phyloP scores from a whole-genome alignment of 805 yeast species.

The Metschnikowia colocasiae region DNA sequence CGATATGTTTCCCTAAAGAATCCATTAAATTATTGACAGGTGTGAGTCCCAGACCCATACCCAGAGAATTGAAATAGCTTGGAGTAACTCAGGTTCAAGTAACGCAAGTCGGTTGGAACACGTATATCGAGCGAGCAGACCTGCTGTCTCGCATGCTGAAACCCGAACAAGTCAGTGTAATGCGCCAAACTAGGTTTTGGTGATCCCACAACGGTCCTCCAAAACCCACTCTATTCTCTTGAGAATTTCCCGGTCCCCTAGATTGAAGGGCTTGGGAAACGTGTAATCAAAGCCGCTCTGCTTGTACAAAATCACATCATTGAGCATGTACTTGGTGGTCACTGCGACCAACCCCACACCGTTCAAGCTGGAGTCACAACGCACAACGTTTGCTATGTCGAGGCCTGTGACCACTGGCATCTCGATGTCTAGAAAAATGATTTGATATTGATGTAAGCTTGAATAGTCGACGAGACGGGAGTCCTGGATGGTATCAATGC shows the following conservation, averaged over 20 bases:
- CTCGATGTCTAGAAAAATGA: conserved; percentile 42
- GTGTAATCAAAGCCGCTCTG: conserved; percentile 39
- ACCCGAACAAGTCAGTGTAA: not conserved
- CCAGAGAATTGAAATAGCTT: not conserved
- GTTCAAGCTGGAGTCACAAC: conserved; percentile 14
- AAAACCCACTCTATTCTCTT: conserved; percentile 20
- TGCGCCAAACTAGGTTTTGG: not conserved
- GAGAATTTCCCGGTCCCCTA: conserved; percentile 18
- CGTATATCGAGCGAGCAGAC: not conserved
- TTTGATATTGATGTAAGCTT: conserved; percentile 12
- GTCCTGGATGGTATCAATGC: conserved; percentile 28
- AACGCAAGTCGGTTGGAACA: too few relatives aligned
- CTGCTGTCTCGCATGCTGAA: not conserved
- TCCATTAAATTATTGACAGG: not conserved
- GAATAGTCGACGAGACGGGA: conserved; percentile 28
- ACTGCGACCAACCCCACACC: conserved; percentile 37
- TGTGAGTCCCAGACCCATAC: not conserved
- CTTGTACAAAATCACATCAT: conserved; percentile 30
- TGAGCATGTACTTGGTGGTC: conserved; percentile 30
- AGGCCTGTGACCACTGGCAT: conserved; percentile 43
- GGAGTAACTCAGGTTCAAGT: not conserved
- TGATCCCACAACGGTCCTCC: conserved; percentile 6
- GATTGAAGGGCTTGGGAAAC: conserved; percentile 37
- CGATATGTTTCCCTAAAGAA: not conserved
- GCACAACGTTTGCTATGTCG: conserved; percentile 28